A percentile compares a stretch with the other conserved stretches of the same genome.
phyloP scores from a whole-genome alignment of 192 early-diverging fungal species.

The Coemansia sp. region DNA sequence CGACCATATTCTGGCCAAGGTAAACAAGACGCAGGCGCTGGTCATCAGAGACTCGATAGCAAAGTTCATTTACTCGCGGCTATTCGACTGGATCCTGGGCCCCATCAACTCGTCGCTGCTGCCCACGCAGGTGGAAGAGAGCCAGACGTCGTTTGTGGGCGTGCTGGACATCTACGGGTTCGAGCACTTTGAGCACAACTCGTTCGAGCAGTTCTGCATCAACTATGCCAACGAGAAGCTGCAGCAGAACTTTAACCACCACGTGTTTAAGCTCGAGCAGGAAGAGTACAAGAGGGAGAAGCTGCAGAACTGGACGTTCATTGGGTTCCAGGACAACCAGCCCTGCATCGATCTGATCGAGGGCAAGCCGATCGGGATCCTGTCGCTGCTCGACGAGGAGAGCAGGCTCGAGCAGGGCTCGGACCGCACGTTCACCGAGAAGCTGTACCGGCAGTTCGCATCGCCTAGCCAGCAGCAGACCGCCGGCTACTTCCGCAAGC shows the following conservation, averaged over 20 bases:
- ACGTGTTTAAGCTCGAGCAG: slow-evolving; percentile 68
- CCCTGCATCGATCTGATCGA: slow-evolving; percentile 99
- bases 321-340: slow-evolving; percentile 98
- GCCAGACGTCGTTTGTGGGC: slow-evolving; percentile 72
- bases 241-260: slow-evolving; percentile 68
- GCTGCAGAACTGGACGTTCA: slow-evolving; percentile 90
- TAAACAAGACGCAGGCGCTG: slow-evolving; percentile 65
- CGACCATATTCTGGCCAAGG: slow-evolving; percentile 75
- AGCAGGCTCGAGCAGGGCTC: slow-evolving; percentile 51
- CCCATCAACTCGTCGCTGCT: slow-evolving; percentile 73
- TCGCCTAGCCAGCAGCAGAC: not conserved
- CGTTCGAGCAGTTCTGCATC: slow-evolving; percentile 71
- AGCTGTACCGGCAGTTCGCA: slow-evolving; percentile 46
- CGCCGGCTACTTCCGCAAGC: slow-evolving; percentile 78
- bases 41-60: slow-evolving; percentile 71
- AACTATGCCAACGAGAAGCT: slow-evolving; percentile 91
- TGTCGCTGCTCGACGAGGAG: slow-evolving; percentile 88
- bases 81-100: slow-evolving; percentile 82
- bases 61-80: slow-evolving; percentile 72
- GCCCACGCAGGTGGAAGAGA: slow-evolving; percentile 54
- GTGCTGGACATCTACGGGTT: slow-evolving; percentile 87
- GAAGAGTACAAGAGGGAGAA: slow-evolving; percentile 90
- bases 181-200: slow-evolving; percentile 58
- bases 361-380: slow-evolving; percentile 83
- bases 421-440: slow-evolving; percentile 51